A percentile compares a stretch with the other conserved stretches of the same genome.
Conservation (phyloP, 345 rosid genomes). For the Salix purpurea region DNA sequence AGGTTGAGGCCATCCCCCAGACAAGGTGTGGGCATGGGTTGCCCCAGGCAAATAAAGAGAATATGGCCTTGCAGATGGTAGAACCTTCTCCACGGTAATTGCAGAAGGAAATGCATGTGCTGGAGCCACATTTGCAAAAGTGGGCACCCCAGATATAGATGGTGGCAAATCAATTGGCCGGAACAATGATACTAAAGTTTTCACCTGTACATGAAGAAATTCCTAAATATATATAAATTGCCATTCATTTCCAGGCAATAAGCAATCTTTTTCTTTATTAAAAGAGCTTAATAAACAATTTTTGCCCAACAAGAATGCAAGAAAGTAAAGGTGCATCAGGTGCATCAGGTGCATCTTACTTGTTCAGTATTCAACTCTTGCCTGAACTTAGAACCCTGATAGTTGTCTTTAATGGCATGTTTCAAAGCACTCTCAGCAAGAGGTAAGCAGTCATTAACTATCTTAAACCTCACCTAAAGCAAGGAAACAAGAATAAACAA, state of each 20-base stretch:
- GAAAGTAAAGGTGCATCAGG: neutral
- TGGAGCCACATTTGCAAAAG: neutral
- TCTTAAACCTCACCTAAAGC: conserved; percentile 29
- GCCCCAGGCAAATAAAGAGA: conserved; percentile 10
- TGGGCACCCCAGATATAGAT: conserved; percentile 4
- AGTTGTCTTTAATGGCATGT: conserved; percentile 31
- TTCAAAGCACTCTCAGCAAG: conserved; percentile 29
- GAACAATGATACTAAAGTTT: conserved; percentile 24
- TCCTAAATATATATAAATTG: neutral
- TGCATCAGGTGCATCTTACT: conserved; percentile 10
- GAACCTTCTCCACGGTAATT: neutral
- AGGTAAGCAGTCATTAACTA: conserved; percentile 34
- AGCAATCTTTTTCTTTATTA: neutral
- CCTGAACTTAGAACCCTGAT: conserved; percentile 26
- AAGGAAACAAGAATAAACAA: neutral
- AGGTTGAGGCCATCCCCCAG: conserved; percentile 5
- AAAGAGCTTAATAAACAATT: neutral
- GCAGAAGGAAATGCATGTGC: neutral
- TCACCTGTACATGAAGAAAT: conserved; percentile 19
- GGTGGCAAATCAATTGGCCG: conserved; percentile 8
- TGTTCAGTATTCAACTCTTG: conserved; percentile 29
- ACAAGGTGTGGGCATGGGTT: conserved; percentile 1
- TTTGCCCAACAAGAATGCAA: neutral
- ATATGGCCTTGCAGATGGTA: conserved; percentile 8
- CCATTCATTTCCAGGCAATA: neutral